Evolutionary conservation across 495 filamentous ascomycete genomes (phyloP), one percentile per base, ranked within the genome.

Genomic region (Massariosphaeria phaeospora): DNA sequence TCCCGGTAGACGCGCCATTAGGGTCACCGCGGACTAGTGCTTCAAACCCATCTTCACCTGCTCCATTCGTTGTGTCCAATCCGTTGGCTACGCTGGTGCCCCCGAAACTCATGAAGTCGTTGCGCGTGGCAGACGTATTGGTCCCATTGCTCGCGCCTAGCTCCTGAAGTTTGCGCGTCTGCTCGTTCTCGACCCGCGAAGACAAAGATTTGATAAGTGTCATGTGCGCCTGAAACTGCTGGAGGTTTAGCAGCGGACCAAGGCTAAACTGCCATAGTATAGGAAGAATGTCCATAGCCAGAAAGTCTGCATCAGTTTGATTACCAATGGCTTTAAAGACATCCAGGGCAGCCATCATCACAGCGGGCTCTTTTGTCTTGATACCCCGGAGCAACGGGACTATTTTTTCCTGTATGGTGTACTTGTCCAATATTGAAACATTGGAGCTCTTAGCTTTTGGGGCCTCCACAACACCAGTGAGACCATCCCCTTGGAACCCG

Each of bases 291-390:
- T 97, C 91, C 73, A 93, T 79, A 2, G 94, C 93, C 25, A 96
- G 78, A 62, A 95, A 96, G n/a, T 97, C 93, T 3, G 85, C 76
- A 63, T 97, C 93, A 3, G 85, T 90, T 23, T 88, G 74, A 20
- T 75, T 78, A 5, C 93, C 89, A 44, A 97, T 82, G 48, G 95
- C 83, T 25, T 76, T 78, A 59, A 97, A 82, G 10, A 96, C 89
- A 23, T 81, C 79, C 17, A 96, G 76, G 0, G 89, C 87, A 0
- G 93, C 90, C 80, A 96, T 91, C 86, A 96, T 95, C 2, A 98
- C 93, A 1, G 88, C 91, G 0, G 93, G 93, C 63, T 98, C 93
- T 63, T 94, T 96, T 0, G 93, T 98, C 67, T 97, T 97, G 68
- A 98, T 97, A 0, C 74, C 89, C 64, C 87, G 89, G 48, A 98